These are phyloP conservation scores for Acacia confusa DNA, from an alignment of 306 rosid genomes.

Conservation along the genomic window DNA sequence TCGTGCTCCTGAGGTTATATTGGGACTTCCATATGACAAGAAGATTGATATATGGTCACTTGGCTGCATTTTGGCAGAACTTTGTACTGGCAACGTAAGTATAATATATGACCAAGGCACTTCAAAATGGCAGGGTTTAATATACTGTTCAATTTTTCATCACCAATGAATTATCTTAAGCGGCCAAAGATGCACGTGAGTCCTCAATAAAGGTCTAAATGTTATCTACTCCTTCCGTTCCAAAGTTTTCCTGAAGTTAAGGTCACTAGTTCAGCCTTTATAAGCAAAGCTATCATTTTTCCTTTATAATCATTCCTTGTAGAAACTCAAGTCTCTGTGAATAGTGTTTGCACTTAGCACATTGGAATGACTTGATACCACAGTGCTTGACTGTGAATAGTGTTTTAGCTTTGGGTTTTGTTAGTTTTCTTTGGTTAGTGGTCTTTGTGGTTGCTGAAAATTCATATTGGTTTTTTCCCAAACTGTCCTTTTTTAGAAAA, in stretches of 20 bases:
- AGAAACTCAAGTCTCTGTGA: slow-evolving; percentile 14
- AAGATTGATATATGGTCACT: slow-evolving; percentile 99
- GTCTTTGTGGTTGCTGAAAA: neutral
- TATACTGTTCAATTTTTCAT: neutral
- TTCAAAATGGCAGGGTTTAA: slow-evolving; percentile 1
- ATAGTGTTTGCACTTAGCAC: neutral
- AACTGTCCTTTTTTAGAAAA: no score
- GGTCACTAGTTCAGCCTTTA: neutral
- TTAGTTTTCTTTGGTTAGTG: neutral
- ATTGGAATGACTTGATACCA: neutral
- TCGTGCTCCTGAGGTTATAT: slow-evolving; percentile 99
- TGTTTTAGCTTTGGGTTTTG: neutral
- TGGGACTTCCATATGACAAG: slow-evolving; percentile 94
- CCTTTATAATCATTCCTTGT: slow-evolving; percentile 3
- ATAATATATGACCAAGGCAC: slow-evolving; percentile 20
- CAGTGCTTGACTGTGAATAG: neutral
- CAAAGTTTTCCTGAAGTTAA: neutral
- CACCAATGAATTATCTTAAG: neutral
- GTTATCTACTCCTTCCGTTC: neutral
- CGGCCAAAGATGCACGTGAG: neutral
- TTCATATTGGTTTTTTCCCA: no score
- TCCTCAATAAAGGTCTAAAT: slow-evolving; percentile 4
- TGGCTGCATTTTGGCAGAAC: slow-evolving; percentile 98
- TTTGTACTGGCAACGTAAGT: slow-evolving; percentile 97
- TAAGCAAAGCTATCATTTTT: neutral